Evolutionary conservation across 352 stramenopile species (phyloP).

Genomic region (Pythium insidiosum): DNA sequence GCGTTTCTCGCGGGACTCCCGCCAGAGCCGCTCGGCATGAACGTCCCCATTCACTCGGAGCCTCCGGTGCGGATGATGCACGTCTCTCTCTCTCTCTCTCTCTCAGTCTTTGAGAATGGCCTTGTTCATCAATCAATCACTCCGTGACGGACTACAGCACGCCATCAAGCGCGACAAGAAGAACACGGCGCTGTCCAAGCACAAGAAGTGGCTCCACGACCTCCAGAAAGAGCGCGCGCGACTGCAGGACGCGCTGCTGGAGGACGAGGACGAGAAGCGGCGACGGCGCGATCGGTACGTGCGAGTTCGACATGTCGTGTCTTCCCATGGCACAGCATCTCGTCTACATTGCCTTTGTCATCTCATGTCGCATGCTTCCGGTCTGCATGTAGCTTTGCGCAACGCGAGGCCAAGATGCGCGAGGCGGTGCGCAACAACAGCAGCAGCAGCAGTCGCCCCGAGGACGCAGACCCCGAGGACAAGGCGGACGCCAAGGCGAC

Average conservation of each 20-base stretch:
- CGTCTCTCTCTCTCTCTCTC: background rate
- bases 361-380: no score
- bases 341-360: background rate
- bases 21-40: conserved; percentile 58
- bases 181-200: conserved; percentile 88
- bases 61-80: conserved; percentile 24
- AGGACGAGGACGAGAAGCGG: conserved; percentile 68
- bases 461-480: conserved; percentile 11
- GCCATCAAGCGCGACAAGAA: conserved; percentile 83
- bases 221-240: conserved; percentile 87
- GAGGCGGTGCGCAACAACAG: conserved; percentile 42
- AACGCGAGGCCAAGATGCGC: conserved; percentile 73
- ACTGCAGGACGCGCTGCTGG: conserved; percentile 69
- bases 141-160: background rate
- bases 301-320: background rate
- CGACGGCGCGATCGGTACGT: conserved; percentile 48
- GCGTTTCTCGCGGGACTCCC: conserved; percentile 71
- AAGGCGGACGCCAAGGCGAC: conserved; percentile 19
- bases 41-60: conserved; percentile 75
- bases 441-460: conserved; percentile 11
- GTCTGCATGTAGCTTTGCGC: conserved; percentile 34
- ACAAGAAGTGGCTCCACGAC: conserved; percentile 91
- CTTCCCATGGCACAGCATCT: background rate
- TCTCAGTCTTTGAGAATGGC: background rate
- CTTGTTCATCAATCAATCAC: background rate